Base-by-base conservation (phyloP, 1,139 yeast species). In the Yamadazyma aaseri region DNA sequence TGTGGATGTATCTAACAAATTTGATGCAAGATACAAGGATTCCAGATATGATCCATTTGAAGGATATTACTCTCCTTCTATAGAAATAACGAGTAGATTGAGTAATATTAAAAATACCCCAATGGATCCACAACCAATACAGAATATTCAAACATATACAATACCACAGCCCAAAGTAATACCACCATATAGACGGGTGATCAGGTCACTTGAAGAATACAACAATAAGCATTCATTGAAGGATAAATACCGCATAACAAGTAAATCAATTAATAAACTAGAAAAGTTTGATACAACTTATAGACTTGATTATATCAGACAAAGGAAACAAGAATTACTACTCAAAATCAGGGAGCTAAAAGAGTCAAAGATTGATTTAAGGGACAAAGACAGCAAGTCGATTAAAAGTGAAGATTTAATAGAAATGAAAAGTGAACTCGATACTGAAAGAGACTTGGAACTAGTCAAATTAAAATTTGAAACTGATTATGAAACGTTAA, bases 401-500 rank as follows among this genome's bases (percentile, higher is more conserved):
- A 54, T 65, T 14, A 36, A 47, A 10, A 71, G 66, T 44, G 56
- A 50, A 4, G 70, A 64, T 23, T 53, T 70, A 18, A 28, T 36
- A 8, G 35, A 40, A 10, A 42, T 36, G 20, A 48, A 49, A 17
- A 33, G 42, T 5, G 18, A 42, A 15, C 40, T 56, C 11, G 57
- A 47, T 33, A 41, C 40, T 6, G 40, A 46, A 17, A 41, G 71
- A 26, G 75, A 70, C 43, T 50, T 54, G 23, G 69, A 63, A 34
- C 53, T 70, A 32, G 41, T 66, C n/a, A 52, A 59, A 22, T 52
- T 65, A 35, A 62, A 58, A 41, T 37, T 65, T n/a, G 49, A 53
- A 24, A 51, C 57, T 35, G 58, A 64, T 38, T 66, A 67, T 43
- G 68, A 66, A 35, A 47, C 55, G 22, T 47, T 68, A 24, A 59